Base-by-base conservation (phyloP, 1,139 yeast genomes). In the Magnusiomyces fungicola region DNA sequence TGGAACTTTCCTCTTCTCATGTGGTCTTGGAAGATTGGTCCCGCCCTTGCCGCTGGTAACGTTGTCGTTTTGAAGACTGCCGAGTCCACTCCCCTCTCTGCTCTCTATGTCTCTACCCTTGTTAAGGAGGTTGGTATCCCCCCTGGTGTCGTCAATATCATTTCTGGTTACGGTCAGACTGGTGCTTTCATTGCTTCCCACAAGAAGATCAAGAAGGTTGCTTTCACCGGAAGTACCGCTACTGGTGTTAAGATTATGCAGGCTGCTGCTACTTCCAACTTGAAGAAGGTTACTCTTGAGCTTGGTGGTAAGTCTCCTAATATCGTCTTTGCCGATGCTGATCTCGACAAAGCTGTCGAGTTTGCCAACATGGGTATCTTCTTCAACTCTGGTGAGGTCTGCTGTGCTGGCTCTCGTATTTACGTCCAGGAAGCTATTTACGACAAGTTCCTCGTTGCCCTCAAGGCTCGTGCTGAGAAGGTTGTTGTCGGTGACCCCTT, bases 1-100 rank as follows among this genome's bases (percentile, higher is more conserved):
- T 86, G 95, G 95, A 86, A 86, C 70, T 86, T 85, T 79, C 95
- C 95, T 56, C 70, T 86, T 57, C 72, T 84, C 66, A 83, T 86
- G 89, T 80, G 83, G 72, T 70, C 89, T 18, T 85, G 95, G 95
- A 85, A 85, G 71, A 72, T 86, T 55, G 92, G 85, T 53, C 95
- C 95, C 48, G 92, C 90, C 50, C 70, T 86, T 59, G 87, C 88
- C 53, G 74, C 88, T 53, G 94, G 94, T 70, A 84, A 84, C 74
- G 78, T 90, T 52, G 75, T 83, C 59, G 87, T 86, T 50, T 70
- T 86, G 67, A 85, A 85, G 73, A 74, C 90, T 47, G 90, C 95
- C 46, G 92, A 85, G 71, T 78, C 86, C 52, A 85, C 95, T 48
- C 70, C 86, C 55, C 73, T 84, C 66, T 38, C 89, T 51, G 94